Evolutionary conservation across 192 early-diverging fungal genomes (phyloP).

Genomic region (Linnemannia exigua): DNA sequence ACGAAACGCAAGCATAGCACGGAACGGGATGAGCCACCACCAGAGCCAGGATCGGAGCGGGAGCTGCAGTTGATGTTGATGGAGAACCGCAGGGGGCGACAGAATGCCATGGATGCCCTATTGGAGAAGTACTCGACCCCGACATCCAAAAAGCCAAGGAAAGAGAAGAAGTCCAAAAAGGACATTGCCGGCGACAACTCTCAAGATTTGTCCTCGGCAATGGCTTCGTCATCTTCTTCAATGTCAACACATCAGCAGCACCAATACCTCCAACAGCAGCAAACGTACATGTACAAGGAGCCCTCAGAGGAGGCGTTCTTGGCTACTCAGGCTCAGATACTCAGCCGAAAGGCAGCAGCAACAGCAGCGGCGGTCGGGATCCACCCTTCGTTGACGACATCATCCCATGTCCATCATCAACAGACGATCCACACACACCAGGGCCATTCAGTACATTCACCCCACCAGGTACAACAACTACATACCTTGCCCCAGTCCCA

Average conservation of each 20-base stretch:
- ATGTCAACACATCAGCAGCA: constrained; percentile 18
- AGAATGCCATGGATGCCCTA: constrained; percentile 67
- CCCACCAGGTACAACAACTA: not conserved
- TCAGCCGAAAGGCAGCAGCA: constrained; percentile 32
- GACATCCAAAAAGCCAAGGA: constrained; percentile 23
- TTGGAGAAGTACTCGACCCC: constrained; percentile 60
- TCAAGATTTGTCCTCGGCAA: not conserved
- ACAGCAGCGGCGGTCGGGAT: constrained; percentile 26
- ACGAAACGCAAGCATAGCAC: constrained; percentile 40
- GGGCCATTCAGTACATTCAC: not conserved
- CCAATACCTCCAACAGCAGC: constrained; percentile 36
- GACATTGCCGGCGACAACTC: not conserved
- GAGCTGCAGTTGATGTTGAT: constrained; percentile 72
- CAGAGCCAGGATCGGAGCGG: constrained; percentile 54
- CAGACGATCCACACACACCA: not conserved
- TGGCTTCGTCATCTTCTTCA: constrained; percentile 7
- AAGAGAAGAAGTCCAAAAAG: constrained; percentile 38
- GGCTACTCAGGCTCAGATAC: constrained; percentile 30
- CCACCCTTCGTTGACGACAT: constrained; percentile 39
- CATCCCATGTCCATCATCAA: constrained; percentile 25
- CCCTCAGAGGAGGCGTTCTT: constrained; percentile 47
- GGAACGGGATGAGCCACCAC: constrained; percentile 51
- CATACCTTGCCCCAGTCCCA: not conserved
- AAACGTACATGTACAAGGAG: constrained; percentile 21
- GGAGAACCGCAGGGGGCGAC: constrained; percentile 61